Percentiles rank a stretch among this genome's conserved stretches.
Conservation (phyloP, 164 flowering plant genomes). For the Dillenia turbinata region DNA sequence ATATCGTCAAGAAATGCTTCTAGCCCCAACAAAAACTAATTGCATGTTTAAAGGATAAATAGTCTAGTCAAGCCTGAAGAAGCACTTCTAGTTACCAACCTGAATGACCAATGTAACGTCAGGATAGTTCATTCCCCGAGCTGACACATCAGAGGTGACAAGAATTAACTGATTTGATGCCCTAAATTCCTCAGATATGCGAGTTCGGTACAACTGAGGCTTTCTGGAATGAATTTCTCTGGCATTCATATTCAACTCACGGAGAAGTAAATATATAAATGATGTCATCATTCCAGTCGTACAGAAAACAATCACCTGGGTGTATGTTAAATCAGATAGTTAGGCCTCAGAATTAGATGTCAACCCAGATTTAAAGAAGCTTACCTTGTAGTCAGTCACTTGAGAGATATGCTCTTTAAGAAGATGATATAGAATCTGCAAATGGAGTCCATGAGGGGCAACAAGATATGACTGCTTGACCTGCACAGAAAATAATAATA, state of each 20-base stretch:
- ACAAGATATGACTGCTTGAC: constrained; percentile 72
- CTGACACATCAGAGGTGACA: constrained; percentile 85
- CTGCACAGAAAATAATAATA: constrained; percentile 32
- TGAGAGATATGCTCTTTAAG: constrained; percentile 64
- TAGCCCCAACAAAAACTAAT: no score
- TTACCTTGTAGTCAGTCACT: constrained; percentile 73
- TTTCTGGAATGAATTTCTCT: constrained; percentile 87
- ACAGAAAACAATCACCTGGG: constrained; percentile 88
- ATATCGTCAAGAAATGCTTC: no score
- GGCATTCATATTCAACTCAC: constrained; percentile 79
- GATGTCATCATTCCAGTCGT: constrained; percentile 89
- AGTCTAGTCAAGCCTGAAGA: no score
- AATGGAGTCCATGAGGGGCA: constrained; percentile 76
- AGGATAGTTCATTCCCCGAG: constrained; percentile 93
- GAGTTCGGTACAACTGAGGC: constrained; percentile 69
- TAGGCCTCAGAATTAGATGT: constrained; percentile 10
- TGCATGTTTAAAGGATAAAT: no score
- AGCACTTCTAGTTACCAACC: constrained; percentile 33
- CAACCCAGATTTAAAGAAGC: not conserved
- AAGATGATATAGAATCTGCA: constrained; percentile 62
- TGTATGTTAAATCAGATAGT: constrained; percentile 1
- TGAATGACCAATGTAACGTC: constrained; percentile 91
- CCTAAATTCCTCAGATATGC: constrained; percentile 78
- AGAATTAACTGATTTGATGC: constrained; percentile 71
- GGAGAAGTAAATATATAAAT: constrained; percentile 61